Conservation (phyloP, 768 basidiomycete species). For the Macrocybe gigantea region DNA sequence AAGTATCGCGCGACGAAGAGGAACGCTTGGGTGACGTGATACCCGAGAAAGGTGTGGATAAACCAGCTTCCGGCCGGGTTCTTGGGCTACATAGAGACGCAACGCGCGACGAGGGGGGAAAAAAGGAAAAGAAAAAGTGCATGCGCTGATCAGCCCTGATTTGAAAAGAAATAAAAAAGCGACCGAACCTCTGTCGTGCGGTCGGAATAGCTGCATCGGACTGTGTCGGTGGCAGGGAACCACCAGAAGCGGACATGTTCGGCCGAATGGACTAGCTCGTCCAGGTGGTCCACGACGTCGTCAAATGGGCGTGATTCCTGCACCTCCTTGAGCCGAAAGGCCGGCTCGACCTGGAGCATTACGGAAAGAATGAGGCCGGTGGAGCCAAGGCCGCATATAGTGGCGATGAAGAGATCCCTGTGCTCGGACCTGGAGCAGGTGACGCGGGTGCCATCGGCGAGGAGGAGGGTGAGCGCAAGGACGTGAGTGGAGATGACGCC, state of each 20-base stretch:
- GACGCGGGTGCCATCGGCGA: constrained; percentile 69
- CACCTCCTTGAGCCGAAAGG: constrained; percentile 74
- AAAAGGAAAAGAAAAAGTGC: constrained; percentile 2
- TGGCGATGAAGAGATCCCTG: constrained; percentile 80
- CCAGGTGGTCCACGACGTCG: constrained; percentile 51
- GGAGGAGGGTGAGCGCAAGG: constrained; percentile 64
- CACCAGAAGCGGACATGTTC: constrained; percentile 95
- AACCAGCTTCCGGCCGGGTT: constrained; percentile 54
- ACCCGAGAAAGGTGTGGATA: constrained; percentile 67
- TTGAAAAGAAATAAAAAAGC: constrained; percentile 5
- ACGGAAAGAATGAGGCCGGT: constrained; percentile 86
- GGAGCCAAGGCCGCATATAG: constrained; percentile 84
- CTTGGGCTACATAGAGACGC: constrained; percentile 33
- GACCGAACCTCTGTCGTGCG: constrained; percentile 65
- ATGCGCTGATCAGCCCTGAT: constrained; percentile 1
- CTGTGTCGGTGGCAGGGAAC: constrained; percentile 74
- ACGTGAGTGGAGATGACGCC: constrained; percentile 82
- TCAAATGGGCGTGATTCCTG: constrained; percentile 61
- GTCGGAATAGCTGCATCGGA: constrained; percentile 70
- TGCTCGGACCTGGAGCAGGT: constrained; percentile 58
- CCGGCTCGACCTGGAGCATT: constrained; percentile 71
- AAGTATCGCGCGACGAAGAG: constrained; percentile 73
- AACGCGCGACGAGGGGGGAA: constrained; percentile 4
- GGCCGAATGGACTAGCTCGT: constrained; percentile 50
- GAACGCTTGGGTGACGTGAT: constrained; percentile 78